Base-by-base conservation (phyloP, 495 filamentous ascomycete species). In the Aspergillus conjunctus region DNA sequence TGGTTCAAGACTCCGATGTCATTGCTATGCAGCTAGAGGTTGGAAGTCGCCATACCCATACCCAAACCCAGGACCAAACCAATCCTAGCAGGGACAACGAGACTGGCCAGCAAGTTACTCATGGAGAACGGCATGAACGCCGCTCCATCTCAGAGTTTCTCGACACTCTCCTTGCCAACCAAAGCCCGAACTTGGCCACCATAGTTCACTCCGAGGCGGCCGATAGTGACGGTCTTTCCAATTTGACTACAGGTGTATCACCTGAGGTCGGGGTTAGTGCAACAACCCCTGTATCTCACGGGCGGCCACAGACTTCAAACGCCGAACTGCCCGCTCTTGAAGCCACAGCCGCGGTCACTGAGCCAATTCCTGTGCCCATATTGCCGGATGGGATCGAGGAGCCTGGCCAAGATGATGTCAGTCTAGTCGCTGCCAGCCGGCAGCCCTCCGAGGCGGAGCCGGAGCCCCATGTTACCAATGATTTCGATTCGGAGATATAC, bases 11-110 rank as follows among this genome's bases (percentile, higher is more conserved):
- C 45, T 74, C 78, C 6, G 76, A 80, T 54, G 69, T 79, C n/a
- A 79, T 79, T 54, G 79, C 78, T 5, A 81, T 80, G 78, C 76
- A 81, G 50, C 55, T 81, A 21, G 77, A 79, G 48, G 61, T 81
- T 34, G 68, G 68, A 3, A 77, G 73, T 55, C 76, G 65, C 31
- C 71, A 63, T 21, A n/a, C 61, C 3, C n/a, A n/a, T n/a, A n/a
- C n/a, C 70, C 70, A 43, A 58, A 59, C 41, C n/a, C 61, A 63
- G 11, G 50, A 58, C 20, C 62, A 68, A 48, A 26, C 53, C 8
- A 57, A 63, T 60, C 54, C 69, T 11, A 48, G 62, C 52, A n/a
- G 59, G 14, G 62, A 57, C 22, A 63, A 49, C 56, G 62, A 68
- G 17, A 18, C 50, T 54, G 51, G 60, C 11, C 65, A 61, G 11